Conservation (phyloP, 2,329 filamentous ascomycete genomes). For the Talaromyces islandicus region DNA sequence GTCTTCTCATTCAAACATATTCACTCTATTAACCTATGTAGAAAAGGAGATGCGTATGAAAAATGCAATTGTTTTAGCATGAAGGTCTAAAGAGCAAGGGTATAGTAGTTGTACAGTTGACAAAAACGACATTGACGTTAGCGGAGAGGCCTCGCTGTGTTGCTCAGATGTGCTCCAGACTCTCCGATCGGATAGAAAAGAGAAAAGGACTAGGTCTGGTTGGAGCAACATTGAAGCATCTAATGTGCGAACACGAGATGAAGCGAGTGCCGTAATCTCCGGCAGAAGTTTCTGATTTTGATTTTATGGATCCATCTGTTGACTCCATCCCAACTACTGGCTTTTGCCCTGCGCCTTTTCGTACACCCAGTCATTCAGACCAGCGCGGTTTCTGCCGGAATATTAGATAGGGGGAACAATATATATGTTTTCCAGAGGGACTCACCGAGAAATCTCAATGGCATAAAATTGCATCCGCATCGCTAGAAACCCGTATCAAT, state of each 20-base stretch:
- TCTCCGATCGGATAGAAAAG: neutral
- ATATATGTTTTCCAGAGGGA: no score
- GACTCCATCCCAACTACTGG: slow-evolving; percentile 36
- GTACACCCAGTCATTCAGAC: slow-evolving; percentile 95
- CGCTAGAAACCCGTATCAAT: slow-evolving; percentile 30
- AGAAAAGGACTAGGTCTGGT: neutral
- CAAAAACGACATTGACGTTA: neutral
- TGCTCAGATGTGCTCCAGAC: neutral
- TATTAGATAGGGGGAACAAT: slow-evolving; percentile 10
- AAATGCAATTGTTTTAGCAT: slow-evolving; percentile 18
- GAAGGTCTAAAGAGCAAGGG: neutral
- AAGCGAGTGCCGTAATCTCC: neutral
- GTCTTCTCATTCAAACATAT: neutral
- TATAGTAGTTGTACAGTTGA: neutral
- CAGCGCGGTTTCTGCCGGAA: slow-evolving; percentile 64
- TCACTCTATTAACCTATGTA: neutral
- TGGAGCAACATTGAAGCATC: neutral
- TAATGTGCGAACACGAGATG: neutral
- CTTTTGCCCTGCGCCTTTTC: slow-evolving; percentile 62
- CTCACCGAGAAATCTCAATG: slow-evolving; percentile 63
- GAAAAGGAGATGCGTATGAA: neutral
- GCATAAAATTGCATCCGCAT: slow-evolving; percentile 81
- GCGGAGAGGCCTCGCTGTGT: neutral
- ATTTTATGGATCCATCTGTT: slow-evolving; percentile 9
- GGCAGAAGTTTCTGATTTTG: neutral